phyloP scores from a whole-genome alignment of 2,329 filamentous ascomycete species.

The Penicillium nordicum region DNA sequence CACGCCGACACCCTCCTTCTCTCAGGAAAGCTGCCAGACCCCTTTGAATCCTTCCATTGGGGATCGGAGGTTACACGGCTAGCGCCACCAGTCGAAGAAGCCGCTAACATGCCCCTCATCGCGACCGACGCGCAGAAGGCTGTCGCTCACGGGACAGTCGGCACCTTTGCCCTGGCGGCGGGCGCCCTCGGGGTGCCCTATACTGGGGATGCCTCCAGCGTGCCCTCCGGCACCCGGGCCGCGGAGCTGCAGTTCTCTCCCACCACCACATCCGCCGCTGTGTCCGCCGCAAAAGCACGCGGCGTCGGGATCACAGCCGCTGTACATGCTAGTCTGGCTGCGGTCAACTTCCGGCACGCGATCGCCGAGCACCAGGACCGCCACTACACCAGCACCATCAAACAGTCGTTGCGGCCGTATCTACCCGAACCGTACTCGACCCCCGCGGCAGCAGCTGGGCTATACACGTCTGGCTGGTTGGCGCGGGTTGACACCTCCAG shows the following conservation, averaged over 20 bases:
- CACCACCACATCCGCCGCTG: constrained; percentile 17
- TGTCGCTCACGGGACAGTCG: constrained; percentile 13
- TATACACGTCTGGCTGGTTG: constrained; percentile 17
- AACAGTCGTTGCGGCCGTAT: constrained; percentile 26
- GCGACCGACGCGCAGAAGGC: constrained; percentile 9
- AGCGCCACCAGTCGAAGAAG: constrained; percentile 23
- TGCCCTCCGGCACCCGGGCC: constrained; percentile 21
- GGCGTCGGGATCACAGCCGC: constrained; percentile 29
- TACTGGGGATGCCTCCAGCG: constrained; percentile 12
- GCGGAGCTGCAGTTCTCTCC: constrained; percentile 12
- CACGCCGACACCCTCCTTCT: constrained; percentile 7
- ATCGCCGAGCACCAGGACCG: constrained; percentile 12
- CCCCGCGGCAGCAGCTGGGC: constrained; percentile 17
- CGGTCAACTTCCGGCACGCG: constrained; percentile 27
- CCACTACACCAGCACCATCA: constrained; percentile 33
- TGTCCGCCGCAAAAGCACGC: constrained; percentile 12
- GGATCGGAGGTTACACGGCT: constrained; percentile 26
- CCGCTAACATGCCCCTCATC: constrained; percentile 14
- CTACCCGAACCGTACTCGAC: constrained; percentile 28
- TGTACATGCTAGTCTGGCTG: constrained; percentile 31
- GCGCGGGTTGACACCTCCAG: constrained; percentile 7
- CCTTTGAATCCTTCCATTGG: constrained; percentile 24
- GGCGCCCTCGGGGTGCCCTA: constrained; percentile 25
- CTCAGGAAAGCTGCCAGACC: constrained; percentile 16
- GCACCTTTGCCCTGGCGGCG: constrained; percentile 14